Evolutionary conservation across 179 eudicot species (phyloP).

Genomic region (Gypsophila paniculata): DNA sequence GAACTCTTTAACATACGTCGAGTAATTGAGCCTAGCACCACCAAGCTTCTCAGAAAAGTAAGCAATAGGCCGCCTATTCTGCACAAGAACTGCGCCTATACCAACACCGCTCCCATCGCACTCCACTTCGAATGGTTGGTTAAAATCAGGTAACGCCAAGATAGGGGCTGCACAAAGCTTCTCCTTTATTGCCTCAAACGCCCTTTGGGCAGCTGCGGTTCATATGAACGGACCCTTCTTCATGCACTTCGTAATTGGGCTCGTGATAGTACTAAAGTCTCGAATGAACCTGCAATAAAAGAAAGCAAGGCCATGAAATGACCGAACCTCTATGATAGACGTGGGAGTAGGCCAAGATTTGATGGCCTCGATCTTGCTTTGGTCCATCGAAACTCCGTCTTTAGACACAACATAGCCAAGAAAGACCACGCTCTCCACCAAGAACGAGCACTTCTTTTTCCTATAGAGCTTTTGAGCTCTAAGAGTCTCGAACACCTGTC

Average conservation of each 20-base stretch:
- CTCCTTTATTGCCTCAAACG: not conserved
- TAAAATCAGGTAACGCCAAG: not conserved
- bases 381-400: not conserved
- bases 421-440: not conserved
- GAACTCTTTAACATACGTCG: not conserved
- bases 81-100: not conserved
- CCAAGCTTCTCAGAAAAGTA: not conserved
- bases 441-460: not conserved
- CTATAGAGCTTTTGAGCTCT: not conserved
- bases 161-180: not conserved
- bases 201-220: not conserved
- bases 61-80: not conserved
- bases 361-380: not conserved
- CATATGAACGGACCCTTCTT: not conserved
- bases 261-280: not conserved
- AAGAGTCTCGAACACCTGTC: not conserved
- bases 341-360: not conserved
- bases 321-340: not conserved
- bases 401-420: not conserved
- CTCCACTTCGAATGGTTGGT: not conserved
- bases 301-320: not conserved
- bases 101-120: not conserved
- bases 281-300: not conserved
- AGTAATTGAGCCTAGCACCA: not conserved
- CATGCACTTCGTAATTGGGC: not conserved